A percentile compares a stretch with the other conserved stretches of the same genome.
Conservation (phyloP, 2,329 filamentous ascomycete species). For the Fusarium poae region DNA sequence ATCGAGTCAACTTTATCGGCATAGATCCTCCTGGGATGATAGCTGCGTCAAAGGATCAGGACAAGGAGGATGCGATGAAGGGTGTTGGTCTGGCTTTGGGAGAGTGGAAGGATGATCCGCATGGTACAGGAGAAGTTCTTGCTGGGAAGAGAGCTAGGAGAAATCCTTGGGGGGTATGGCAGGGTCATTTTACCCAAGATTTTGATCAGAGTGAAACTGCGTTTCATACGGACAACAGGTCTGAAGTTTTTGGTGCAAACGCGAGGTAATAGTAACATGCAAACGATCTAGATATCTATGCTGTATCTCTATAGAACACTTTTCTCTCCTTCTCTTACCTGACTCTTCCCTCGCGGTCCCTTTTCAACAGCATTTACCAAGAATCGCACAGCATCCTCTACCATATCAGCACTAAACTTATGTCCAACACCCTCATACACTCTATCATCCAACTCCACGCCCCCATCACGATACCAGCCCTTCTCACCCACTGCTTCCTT, state of each 20-base stretch:
- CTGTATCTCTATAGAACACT: slow-evolving; percentile 41
- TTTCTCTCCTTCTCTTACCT: slow-evolving; percentile 51
- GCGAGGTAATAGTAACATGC: slow-evolving; percentile 57
- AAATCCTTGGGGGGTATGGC: slow-evolving; percentile 63
- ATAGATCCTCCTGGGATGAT: slow-evolving; percentile 71
- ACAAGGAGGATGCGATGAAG: slow-evolving; percentile 57
- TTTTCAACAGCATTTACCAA: slow-evolving; percentile 63
- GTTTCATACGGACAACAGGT: slow-evolving; percentile 51
- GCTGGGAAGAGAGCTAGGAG: slow-evolving; percentile 62
- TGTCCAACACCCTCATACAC: slow-evolving; percentile 79
- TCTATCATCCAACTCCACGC: slow-evolving; percentile 72
- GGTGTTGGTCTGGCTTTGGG: slow-evolving; percentile 60
- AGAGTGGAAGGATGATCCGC: slow-evolving; percentile 66
- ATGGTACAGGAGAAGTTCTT: slow-evolving; percentile 61
- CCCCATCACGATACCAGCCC: slow-evolving; percentile 67
- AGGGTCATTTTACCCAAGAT: slow-evolving; percentile 60
- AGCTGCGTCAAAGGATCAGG: slow-evolving; percentile 41
- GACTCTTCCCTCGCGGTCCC: slow-evolving; percentile 43
- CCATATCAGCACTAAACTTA: slow-evolving; percentile 76
- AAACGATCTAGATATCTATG: neutral
- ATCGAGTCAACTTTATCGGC: slow-evolving; percentile 67
- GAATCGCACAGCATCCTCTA: slow-evolving; percentile 73
- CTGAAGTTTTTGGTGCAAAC: slow-evolving; percentile 58
- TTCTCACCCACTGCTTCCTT: slow-evolving; percentile 61
- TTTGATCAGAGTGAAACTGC: slow-evolving; percentile 55